Evolutionary conservation across 116 monocot species (phyloP), one percentile per base, ranked within the genome.

Genomic region (Trichopus zeylanicus): DNA sequence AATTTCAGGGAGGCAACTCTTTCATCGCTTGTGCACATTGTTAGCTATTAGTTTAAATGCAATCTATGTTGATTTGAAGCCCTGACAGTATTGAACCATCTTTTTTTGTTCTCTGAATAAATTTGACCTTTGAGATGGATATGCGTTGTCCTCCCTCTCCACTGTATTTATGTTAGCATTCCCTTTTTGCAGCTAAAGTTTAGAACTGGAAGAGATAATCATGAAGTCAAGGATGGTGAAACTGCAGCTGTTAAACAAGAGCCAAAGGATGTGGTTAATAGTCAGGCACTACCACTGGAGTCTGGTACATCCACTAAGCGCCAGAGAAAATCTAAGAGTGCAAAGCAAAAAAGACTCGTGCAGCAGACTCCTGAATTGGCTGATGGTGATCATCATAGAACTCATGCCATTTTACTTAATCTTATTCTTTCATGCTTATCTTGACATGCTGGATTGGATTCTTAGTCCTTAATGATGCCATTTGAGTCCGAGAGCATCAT

Each of bases 291-390:
- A 67, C 62, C 64, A 67, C 34, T 61, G 62, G 59, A 53, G 42
- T 22, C 26, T 25, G 29, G 42, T n/a, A 42, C 57, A 37, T 49
- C 42, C 55, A 54, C 48, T 12, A 94, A 89, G 38, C 71, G 74
- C 3, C 63, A 28, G 29, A 80, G 67, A 61, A 88, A 71, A 58
- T 24, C 52, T 53, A 93, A 94, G 62, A 23, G 61, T 68, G 28
- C 70, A 62, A 86, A 71, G 67, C 51, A 72, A 21, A 87, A 79
- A 74, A 72, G 62, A 67, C 55, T 15, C 57, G 18, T 54, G 37
- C 65, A 29, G 34, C 56, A 75, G 31, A 60, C 22, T 61, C 8
- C 59, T 61, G 78, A 67, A 62, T 46, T 70, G 64, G 63, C 58
- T 71, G 86, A 86, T 63, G 89, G 89, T 83, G 54, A 67, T 62